Evolutionary conservation across 441 rosid genomes (phyloP), one percentile per base, ranked within the genome.

Genomic region (Pelargonium citronellum): DNA sequence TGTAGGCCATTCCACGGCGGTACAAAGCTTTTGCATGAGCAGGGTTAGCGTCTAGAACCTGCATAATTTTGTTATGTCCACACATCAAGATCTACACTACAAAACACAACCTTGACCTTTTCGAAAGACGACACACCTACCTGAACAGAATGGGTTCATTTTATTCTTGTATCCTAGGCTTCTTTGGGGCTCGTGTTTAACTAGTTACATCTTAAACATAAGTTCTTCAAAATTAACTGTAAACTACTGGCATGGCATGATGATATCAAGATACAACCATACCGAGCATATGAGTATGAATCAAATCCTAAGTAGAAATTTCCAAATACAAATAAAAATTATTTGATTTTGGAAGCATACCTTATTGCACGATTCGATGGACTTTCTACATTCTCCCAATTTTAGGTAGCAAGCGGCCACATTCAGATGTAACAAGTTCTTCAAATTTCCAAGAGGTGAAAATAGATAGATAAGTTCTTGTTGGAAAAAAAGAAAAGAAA

Each of bases 1-100:
- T 78, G 79, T 84, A 80, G 69, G 99, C 98, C 98, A 86, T 92
- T 81, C 98, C 97, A 3, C 99, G 97, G 62, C 95, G 96, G 75
- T 87, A 92, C n/a, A 95, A 80, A 75, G 90, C 97, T 80, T 95
- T 95, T 63, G 68, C 89, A 69, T 92, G 92, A 1, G 79, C 89
- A 34, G 99, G 98, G 70, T 87, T 91, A 73, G 89, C 91, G 67
- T 91, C 99, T 79, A 91, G 64, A 39, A 95, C 96, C 97, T 95
- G 82, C 74, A 72, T 3, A 41, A 46, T 64, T 67, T 43, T 71
- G 22, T 13, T 43, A 49, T 0, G 7, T 34, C 7, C 58, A 37
- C 47, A 13, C 27, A 10, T 66, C 19, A 68, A 46, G 58, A 47
- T n/a, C 7, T 22, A 63, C 55, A 27, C 19, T 8, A 9, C 20